Conservation (phyloP, 2,329 filamentous ascomycete species). For the Stromatinia cepivora region DNA sequence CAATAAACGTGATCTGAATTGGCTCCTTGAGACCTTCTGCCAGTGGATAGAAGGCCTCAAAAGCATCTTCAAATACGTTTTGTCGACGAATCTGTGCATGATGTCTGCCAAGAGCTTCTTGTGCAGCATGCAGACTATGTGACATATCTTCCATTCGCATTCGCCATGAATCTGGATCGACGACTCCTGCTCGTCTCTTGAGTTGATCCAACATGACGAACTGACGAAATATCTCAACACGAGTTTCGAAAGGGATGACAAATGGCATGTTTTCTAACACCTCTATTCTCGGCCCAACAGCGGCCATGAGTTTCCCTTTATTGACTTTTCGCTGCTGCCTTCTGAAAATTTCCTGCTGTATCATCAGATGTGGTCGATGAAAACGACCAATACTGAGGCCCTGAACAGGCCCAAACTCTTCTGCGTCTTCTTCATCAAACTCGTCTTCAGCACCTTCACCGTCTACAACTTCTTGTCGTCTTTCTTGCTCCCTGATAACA, state of each 20-base stretch:
- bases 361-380: constrained; percentile 61
- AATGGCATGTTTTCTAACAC: constrained; percentile 96
- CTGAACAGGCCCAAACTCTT: constrained; percentile 44
- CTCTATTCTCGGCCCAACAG: constrained; percentile 82
- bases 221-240: constrained; percentile 89
- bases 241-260: constrained; percentile 86
- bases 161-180: constrained; percentile 76
- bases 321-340: constrained; percentile 65
- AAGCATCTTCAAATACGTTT: constrained; percentile 82
- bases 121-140: constrained; percentile 29
- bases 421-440: constrained; percentile 47
- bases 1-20: constrained; percentile 94
- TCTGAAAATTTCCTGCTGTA: constrained; percentile 61
- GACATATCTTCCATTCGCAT: constrained; percentile 48
- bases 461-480: constrained; percentile 66
- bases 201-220: constrained; percentile 85
- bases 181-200: constrained; percentile 68
- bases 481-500: constrained; percentile 85
- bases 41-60: constrained; percentile 76
- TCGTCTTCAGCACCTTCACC: constrained; percentile 46
- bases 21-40: constrained; percentile 87
- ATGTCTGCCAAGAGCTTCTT: constrained; percentile 57
- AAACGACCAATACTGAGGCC: constrained; percentile 52
- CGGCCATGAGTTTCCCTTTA: constrained; percentile 70
- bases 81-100: constrained; percentile 78